Conservation (phyloP, 1,284 basidiomycete genomes). For the Trametes pubescens region DNA sequence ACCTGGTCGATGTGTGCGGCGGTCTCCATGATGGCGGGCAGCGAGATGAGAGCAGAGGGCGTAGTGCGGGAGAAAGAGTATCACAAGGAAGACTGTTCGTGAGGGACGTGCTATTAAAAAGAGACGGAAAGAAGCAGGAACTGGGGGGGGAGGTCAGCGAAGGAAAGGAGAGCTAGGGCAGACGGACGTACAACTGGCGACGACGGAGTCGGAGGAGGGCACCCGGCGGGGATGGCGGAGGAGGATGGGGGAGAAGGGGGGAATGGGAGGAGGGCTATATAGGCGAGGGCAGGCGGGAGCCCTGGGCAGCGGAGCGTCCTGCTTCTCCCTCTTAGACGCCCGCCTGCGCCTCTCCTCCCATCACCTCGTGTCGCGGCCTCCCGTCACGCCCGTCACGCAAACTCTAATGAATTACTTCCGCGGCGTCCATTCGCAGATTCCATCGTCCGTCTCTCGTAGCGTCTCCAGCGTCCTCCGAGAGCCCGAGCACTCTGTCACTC, state of each 20-base stretch:
- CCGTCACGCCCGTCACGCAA: constrained; percentile 31
- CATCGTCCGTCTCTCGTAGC: constrained; percentile 5
- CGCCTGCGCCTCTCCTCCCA: constrained; percentile 12
- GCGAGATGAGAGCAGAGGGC: constrained; percentile 32
- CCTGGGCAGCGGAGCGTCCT: constrained; percentile 4
- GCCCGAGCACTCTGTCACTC: background rate
- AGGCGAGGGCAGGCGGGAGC: background rate
- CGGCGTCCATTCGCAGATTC: constrained; percentile 28
- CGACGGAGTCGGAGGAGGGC: constrained; percentile 21
- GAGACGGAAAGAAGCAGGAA: constrained; percentile 50
- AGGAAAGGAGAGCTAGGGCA: constrained; percentile 34
- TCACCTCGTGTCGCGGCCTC: constrained; percentile 32
- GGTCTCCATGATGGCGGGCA: constrained; percentile 51
- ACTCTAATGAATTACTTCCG: constrained; percentile 34
- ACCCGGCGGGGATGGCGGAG: constrained; percentile 41
- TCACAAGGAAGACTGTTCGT: constrained; percentile 42
- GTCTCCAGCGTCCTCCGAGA: background rate
- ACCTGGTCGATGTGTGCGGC: constrained; percentile 58
- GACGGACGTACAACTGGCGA: constrained; percentile 28
- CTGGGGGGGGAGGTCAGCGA: constrained; percentile 38
- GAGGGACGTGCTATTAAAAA: constrained; percentile 43
- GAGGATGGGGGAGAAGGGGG: constrained; percentile 30
- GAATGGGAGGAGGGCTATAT: constrained; percentile 19
- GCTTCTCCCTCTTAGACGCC: constrained; percentile 1
- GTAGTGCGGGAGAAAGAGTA: constrained; percentile 36